Evolutionary conservation across 495 filamentous ascomycete species (phyloP).

Genomic region (Neurospora tetraspora): DNA sequence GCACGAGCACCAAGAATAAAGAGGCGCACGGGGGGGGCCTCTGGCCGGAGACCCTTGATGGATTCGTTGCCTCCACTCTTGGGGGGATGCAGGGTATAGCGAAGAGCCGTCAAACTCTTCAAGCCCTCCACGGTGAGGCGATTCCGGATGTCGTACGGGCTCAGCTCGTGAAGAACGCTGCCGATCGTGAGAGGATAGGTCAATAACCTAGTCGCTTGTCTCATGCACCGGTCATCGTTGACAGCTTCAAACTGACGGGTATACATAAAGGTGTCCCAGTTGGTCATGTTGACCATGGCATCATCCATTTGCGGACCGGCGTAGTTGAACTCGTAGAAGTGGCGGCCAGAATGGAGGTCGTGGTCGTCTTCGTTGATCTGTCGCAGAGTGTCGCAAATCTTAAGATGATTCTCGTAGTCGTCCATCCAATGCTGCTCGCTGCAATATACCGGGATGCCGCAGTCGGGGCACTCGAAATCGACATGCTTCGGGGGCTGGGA

Average conservation of each 20-base stretch:
- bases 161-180: constrained; percentile 86
- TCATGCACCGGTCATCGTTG: constrained; percentile 73
- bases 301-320: constrained; percentile 84
- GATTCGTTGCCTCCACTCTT: constrained; percentile 60
- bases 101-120: constrained; percentile 80
- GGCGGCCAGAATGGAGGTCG: constrained; percentile 78
- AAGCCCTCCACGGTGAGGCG: constrained; percentile 79
- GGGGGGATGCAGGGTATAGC: constrained; percentile 87
- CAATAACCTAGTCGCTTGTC: constrained; percentile 83
- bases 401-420: constrained; percentile 83
- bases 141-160: constrained; percentile 73
- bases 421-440: constrained; percentile 88
- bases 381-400: constrained; percentile 82
- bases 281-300: constrained; percentile 89
- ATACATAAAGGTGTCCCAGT: constrained; percentile 95
- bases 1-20: constrained; percentile 94
- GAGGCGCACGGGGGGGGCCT: constrained; percentile 76
- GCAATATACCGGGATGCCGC: constrained; percentile 88
- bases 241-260: constrained; percentile 81
- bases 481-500: constrained; percentile 62
- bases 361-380: constrained; percentile 98
- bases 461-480: constrained; percentile 91
- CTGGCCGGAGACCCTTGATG: constrained; percentile 69
- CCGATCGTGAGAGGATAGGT: constrained; percentile 90
- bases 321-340: constrained; percentile 91